phyloP scores from a whole-genome alignment of 1,139 yeast species.

The Debaryomyces psychrophilus region DNA sequence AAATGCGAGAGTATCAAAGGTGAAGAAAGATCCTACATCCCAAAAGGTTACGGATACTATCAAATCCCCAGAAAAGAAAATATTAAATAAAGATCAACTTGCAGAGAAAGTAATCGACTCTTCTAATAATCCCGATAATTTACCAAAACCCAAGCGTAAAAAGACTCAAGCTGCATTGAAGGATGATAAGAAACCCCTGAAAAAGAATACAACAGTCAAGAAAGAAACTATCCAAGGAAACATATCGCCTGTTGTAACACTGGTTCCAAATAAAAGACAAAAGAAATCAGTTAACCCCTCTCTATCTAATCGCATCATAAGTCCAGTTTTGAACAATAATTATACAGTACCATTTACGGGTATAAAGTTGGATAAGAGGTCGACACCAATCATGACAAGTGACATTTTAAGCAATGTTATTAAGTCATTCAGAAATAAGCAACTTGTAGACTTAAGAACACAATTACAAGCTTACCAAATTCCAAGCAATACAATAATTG shows the following conservation, averaged over 20 bases:
- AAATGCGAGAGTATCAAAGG: neutral
- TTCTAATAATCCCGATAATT: neutral
- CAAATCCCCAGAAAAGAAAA: neutral
- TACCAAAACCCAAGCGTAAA: conserved; percentile 9
- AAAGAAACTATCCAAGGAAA: conserved; percentile 86
- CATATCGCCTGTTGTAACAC: neutral
- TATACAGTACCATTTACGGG: conserved; percentile 15
- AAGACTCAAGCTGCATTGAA: neutral
- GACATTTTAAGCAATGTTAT: conserved; percentile 17
- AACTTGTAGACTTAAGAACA: conserved; percentile 27
- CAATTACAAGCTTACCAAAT: conserved; percentile 25
- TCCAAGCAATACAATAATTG: conserved; percentile 24
- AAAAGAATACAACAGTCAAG: conserved; percentile 64
- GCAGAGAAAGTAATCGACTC: neutral
- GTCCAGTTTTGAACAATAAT: conserved; percentile 23
- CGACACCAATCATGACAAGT: conserved; percentile 16
- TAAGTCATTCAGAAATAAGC: conserved; percentile 22
- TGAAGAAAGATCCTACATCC: conserved; percentile 3
- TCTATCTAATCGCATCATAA: conserved; percentile 15
- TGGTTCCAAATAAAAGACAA: conserved; percentile 10
- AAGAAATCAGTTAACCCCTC: conserved; percentile 10
- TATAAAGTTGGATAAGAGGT: conserved; percentile 19
- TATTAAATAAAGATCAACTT: neutral
- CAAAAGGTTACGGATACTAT: neutral
- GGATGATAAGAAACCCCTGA: neutral